Evolutionary conservation across 441 rosid species (phyloP).

Genomic region (Raphanus hybrid): DNA sequence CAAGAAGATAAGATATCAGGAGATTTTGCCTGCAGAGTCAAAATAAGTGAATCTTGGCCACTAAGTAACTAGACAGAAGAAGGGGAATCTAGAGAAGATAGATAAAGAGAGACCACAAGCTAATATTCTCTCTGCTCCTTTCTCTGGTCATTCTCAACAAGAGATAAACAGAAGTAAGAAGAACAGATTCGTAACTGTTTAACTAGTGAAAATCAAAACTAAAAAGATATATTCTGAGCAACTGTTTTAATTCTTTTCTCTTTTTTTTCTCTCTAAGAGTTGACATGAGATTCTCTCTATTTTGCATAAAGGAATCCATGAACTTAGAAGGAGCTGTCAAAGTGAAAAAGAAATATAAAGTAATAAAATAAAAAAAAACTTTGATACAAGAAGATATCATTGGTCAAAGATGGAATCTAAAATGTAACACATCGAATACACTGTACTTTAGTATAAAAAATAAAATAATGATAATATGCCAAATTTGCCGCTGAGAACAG

Average conservation of each 20-base stretch:
- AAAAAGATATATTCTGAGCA: slow-evolving; percentile 8
- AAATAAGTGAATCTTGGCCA: slow-evolving; percentile 41
- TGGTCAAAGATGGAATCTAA: slow-evolving; percentile 32
- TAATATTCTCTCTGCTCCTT: slow-evolving; percentile 31
- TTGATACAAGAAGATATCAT: slow-evolving; percentile 20
- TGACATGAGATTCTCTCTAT: slow-evolving; percentile 37
- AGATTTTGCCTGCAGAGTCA: slow-evolving; percentile 24
- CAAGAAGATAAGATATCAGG: slow-evolving; percentile 38
- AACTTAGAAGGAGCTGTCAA: slow-evolving; percentile 31
- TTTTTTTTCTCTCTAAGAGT: not conserved
- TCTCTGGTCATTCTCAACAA: slow-evolving; percentile 39
- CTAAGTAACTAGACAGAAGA: slow-evolving; percentile 36
- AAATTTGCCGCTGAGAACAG: too few species aligned
- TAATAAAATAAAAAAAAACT: not conserved
- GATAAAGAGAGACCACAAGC: slow-evolving; percentile 40
- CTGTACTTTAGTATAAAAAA: too few species aligned
- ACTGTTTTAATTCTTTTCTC: not conserved
- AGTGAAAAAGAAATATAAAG: not conserved
- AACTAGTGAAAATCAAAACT: slow-evolving; percentile 26
- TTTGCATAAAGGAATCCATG: slow-evolving; percentile 35
- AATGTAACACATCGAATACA: too few species aligned
- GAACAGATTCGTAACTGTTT: slow-evolving; percentile 34
- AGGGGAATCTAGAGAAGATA: slow-evolving; percentile 18
- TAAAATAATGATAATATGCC: too few species aligned
- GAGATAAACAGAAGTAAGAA: slow-evolving; percentile 20